These are phyloP conservation scores for Sedum album DNA, from an alignment of 164 flowering plant species.

Conservation along the genomic window DNA sequence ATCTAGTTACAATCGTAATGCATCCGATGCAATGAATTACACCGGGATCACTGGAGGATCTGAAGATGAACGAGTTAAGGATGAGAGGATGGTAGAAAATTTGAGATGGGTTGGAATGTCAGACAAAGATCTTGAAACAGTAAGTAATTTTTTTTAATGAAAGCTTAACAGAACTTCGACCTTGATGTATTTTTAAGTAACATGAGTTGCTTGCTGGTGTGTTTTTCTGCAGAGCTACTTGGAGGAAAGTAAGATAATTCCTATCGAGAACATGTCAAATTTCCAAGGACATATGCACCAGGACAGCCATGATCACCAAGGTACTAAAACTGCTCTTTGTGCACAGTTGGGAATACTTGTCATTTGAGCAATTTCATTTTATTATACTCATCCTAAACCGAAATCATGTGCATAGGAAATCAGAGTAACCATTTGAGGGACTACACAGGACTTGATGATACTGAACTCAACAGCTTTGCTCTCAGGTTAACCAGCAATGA, in stretches of 20 bases:
- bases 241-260: constrained; percentile 44
- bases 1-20: constrained; percentile 10
- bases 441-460: constrained; percentile 22
- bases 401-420: constrained; percentile 26
- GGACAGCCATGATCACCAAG: constrained; percentile 3
- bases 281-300: constrained; percentile 26
- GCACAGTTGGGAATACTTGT: no score
- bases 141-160: constrained; percentile 19
- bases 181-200: background rate
- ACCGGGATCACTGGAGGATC: constrained; percentile 30
- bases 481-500: constrained; percentile 35
- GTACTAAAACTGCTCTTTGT: background rate
- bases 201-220: background rate
- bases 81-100: constrained; percentile 44
- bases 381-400: background rate
- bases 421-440: constrained; percentile 10
- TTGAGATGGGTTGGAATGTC: constrained; percentile 76
- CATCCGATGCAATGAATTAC: constrained; percentile 18
- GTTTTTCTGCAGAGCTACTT: constrained; percentile 30
- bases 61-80: constrained; percentile 31
- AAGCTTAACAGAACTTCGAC: no score
- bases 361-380: background rate
- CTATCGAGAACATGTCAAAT: constrained; percentile 42
- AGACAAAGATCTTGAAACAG: constrained; percentile 48
- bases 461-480: constrained; percentile 27